Evolutionary conservation across 108 stramenopile genomes (phyloP).

Genomic region (Cyclotella sp.): DNA sequence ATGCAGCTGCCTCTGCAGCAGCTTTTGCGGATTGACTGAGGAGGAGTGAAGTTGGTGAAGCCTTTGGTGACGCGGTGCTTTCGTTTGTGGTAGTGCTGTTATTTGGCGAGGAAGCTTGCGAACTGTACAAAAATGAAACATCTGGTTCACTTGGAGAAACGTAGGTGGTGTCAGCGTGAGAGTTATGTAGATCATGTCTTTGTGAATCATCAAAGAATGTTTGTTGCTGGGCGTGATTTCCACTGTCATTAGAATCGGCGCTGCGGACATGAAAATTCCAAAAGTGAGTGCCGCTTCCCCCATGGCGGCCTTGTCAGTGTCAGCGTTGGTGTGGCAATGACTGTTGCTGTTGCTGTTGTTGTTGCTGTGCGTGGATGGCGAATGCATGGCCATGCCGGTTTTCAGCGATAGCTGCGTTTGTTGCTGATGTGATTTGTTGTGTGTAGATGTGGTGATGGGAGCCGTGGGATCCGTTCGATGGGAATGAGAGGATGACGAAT

Average conservation of each 20-base stretch:
- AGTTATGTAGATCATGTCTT: too few species aligned
- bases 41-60: background rate
- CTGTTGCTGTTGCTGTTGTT: background rate
- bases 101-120: background rate
- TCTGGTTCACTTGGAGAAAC: too few species aligned
- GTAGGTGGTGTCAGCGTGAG: too few species aligned
- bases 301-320: background rate
- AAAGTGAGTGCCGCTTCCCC: background rate
- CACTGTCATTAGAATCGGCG: background rate
- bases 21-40: constrained; percentile 29
- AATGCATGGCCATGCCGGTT: background rate
- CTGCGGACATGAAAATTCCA: background rate
- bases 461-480: background rate
- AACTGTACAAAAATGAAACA: too few species aligned
- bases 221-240: background rate
- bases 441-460: background rate
- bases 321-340: background rate
- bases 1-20: constrained; percentile 19
- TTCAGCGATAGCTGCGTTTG: background rate
- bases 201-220: background rate
- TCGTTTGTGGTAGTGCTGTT: background rate
- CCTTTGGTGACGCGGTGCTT: background rate
- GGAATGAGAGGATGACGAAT: too few species aligned
- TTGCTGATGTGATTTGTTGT: too few species aligned
- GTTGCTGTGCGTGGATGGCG: background rate